These are phyloP conservation scores for Raffaelea ambrosiae DNA, from an alignment of 2,329 filamentous ascomycete genomes.

Conservation along the genomic window DNA sequence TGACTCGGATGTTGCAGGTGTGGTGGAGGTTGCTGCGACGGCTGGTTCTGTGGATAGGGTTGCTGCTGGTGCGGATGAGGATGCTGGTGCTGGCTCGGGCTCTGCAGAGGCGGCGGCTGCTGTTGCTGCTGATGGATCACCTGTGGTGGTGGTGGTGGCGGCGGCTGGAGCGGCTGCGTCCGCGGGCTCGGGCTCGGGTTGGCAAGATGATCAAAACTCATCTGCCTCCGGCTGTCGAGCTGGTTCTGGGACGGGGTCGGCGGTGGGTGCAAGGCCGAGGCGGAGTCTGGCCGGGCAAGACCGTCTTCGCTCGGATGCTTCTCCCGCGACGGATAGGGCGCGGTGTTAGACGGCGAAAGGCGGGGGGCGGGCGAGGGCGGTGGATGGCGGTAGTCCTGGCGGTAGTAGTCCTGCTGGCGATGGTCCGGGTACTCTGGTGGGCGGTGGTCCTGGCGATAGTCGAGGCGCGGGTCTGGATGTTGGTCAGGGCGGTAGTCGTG, in stretches of 20 bases:
- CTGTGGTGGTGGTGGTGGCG: background rate
- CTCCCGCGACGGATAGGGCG: background rate
- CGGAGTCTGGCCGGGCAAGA: background rate
- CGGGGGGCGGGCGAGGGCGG: background rate
- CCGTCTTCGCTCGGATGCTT: background rate
- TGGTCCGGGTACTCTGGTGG: background rate
- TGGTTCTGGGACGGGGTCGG: conserved; percentile 3
- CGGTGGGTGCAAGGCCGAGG: background rate
- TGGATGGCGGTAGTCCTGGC: conserved; percentile 2
- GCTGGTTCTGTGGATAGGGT: background rate
- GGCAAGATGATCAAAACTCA: conserved; percentile 8
- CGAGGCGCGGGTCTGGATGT: background rate
- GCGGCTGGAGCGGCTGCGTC: background rate
- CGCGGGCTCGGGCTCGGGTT: background rate
- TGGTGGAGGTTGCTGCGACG: conserved; percentile 5
- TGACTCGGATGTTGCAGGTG: conserved; percentile 7
- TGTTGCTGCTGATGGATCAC: background rate
- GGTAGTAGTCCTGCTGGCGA: conserved; percentile 1
- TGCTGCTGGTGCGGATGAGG: conserved; percentile 1
- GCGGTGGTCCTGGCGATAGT: conserved; percentile 4
- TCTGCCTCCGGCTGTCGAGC: conserved; percentile 7
- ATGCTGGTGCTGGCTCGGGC: background rate
- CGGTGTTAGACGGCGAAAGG: background rate
- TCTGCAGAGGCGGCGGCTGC: background rate
- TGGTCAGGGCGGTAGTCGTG: conserved; percentile 2